These are phyloP conservation scores for Mycena sp. DNA, from an alignment of 1,284 basidiomycete genomes.

Conservation along the genomic window DNA sequence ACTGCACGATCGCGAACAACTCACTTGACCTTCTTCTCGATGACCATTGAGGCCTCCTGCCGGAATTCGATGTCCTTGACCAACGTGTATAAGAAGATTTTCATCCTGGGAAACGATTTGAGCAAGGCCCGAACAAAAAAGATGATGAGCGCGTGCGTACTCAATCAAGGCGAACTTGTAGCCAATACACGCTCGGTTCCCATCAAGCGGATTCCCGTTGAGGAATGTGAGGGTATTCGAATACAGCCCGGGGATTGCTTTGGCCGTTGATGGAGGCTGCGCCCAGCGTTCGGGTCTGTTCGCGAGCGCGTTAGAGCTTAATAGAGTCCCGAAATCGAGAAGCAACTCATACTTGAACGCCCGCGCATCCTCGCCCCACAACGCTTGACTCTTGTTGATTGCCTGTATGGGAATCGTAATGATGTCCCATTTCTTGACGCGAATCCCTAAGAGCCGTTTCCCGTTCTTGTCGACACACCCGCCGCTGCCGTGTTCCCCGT, in stretches of 20 bases:
- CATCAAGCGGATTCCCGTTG: conserved; percentile 60
- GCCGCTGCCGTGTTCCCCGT: conserved; percentile 35
- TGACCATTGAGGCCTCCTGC: conserved; percentile 61
- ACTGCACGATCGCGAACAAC: conserved; percentile 43
- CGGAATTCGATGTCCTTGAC: conserved; percentile 67
- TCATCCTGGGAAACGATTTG: conserved; percentile 56
- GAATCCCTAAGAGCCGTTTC: conserved; percentile 41
- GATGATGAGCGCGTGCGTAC: conserved; percentile 50
- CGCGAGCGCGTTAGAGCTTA: conserved; percentile 34
- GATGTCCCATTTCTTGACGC: conserved; percentile 66
- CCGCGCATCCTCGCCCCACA: conserved; percentile 79
- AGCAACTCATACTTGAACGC: conserved; percentile 62
- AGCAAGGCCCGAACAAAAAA: conserved; percentile 18
- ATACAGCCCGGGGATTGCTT: conserved; percentile 68
- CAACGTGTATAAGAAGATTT: conserved; percentile 69
- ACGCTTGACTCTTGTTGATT: conserved; percentile 66
- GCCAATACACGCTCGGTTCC: conserved; percentile 78
- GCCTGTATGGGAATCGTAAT: conserved; percentile 72
- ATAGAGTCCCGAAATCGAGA: conserved; percentile 35
- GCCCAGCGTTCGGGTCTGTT: conserved; percentile 72
- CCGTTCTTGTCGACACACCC: conserved; percentile 46
- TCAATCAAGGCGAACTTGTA: conserved; percentile 79
- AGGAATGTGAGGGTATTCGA: conserved; percentile 77
- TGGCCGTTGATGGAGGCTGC: conserved; percentile 51
- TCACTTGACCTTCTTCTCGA: conserved; percentile 75